These are phyloP conservation scores for Auriscalpium vulgare DNA, from an alignment of 768 basidiomycete genomes.

Conservation along the genomic window DNA sequence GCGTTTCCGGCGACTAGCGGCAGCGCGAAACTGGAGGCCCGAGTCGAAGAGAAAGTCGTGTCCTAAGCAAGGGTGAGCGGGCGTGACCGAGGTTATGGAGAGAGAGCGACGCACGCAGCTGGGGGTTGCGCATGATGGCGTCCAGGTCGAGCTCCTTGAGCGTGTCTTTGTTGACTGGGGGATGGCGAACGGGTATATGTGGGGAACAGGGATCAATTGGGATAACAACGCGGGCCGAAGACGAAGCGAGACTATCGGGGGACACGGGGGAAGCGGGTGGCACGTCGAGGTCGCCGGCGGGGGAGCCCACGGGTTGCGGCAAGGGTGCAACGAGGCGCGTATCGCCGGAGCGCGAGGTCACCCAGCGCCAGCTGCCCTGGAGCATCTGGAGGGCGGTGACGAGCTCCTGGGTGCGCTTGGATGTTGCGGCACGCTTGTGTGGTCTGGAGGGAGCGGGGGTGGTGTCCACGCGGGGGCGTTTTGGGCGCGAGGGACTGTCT, in stretches of 20 bases:
- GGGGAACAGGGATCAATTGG: conserved; percentile 37
- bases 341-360: conserved; percentile 13
- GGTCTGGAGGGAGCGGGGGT: conserved; percentile 5
- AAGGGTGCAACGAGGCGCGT: conserved; percentile 16
- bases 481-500: conserved; percentile 14
- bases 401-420: conserved; percentile 10
- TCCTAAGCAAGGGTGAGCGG: conserved; percentile 33
- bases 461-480: conserved; percentile 14
- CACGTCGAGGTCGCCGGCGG: conserved; percentile 5
- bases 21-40: conserved; percentile 74
- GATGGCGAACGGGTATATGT: conserved; percentile 60
- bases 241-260: conserved; percentile 15
- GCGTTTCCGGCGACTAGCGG: conserved; percentile 63
- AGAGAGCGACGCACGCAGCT: conserved; percentile 61
- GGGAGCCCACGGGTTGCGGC: conserved; percentile 16
- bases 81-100: conserved; percentile 8
- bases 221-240: conserved; percentile 21
- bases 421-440: conserved; percentile 7
- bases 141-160: conserved; percentile 81
- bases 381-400: conserved; percentile 13
- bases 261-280: conserved; percentile 15
- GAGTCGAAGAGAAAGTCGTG: conserved; percentile 89
- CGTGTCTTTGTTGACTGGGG: conserved; percentile 77
- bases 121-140: conserved; percentile 81
- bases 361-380: conserved; percentile 15